These are phyloP conservation scores for Calonectria montana DNA, from an alignment of 2,329 filamentous ascomycete genomes.

Conservation along the genomic window DNA sequence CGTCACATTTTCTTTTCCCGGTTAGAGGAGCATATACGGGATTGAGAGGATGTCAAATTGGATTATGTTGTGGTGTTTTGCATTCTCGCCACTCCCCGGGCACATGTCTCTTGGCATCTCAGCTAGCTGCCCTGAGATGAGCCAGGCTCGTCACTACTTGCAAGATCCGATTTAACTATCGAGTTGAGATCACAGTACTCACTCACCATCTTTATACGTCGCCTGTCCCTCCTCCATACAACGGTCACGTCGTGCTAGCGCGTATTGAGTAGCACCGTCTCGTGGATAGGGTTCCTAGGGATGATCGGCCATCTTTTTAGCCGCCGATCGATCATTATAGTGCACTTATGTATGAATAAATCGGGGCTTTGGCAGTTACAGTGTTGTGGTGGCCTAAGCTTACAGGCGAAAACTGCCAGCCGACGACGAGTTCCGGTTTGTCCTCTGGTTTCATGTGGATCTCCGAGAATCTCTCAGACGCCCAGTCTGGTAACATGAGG, in stretches of 20 bases:
- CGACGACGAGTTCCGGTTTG: not conserved
- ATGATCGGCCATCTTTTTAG: not conserved
- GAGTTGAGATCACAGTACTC: too few relatives aligned
- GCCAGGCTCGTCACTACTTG: not conserved
- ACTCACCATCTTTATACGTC: too few relatives aligned
- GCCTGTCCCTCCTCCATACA: too few relatives aligned
- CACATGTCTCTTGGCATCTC: not conserved
- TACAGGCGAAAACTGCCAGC: not conserved
- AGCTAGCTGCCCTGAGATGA: not conserved
- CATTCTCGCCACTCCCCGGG: not conserved
- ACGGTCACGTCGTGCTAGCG: too few relatives aligned
- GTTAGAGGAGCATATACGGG: not conserved
- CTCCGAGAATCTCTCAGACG: not conserved
- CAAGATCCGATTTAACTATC: too few relatives aligned
- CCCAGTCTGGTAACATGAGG: not conserved
- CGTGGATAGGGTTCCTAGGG: not conserved
- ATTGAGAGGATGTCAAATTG: not conserved
- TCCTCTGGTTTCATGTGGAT: not conserved
- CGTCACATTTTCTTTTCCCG: not conserved
- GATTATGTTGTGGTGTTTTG: not conserved
- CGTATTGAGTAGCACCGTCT: not conserved
- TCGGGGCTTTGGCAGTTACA: not conserved
- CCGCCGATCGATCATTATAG: not conserved
- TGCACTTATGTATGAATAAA: not conserved
- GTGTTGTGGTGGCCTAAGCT: not conserved